A percentile compares a stretch with the other conserved stretches of the same genome.
Conservation (phyloP, 176 grass and related monocot species). For the Bothriochloa decipiens region DNA sequence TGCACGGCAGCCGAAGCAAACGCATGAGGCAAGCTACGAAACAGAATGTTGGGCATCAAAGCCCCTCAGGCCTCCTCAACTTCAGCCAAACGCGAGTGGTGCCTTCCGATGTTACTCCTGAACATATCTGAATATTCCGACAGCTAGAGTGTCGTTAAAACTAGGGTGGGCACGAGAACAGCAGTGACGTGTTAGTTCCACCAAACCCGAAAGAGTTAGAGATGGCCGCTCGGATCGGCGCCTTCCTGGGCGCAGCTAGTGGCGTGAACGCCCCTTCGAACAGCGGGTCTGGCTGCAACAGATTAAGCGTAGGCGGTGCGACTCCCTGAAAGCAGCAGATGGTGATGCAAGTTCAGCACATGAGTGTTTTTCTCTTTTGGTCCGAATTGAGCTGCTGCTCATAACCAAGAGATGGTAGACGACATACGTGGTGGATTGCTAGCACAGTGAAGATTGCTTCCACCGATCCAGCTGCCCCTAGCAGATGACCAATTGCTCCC, state of each 20-base stretch:
- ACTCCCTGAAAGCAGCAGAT: conserved; percentile 51
- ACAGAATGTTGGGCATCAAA: not conserved
- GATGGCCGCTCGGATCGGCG: conserved; percentile 68
- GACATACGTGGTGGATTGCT: conserved; percentile 75
- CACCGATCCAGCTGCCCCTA: conserved; percentile 85
- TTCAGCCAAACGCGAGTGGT: conserved; percentile 36
- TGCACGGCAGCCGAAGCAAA: not conserved
- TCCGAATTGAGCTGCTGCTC: not conserved
- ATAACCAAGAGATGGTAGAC: not conserved
- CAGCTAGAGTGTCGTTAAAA: not conserved
- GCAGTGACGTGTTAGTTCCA: conserved; percentile 83
- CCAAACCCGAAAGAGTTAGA: conserved; percentile 95
- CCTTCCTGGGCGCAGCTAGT: conserved; percentile 56
- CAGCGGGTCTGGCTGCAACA: conserved; percentile 57
- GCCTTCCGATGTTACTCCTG: conserved; percentile 2
- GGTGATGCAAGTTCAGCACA: not conserved
- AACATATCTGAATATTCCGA: conserved; percentile 9
- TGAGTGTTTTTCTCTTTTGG: not conserved
- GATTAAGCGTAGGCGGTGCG: conserved; percentile 76
- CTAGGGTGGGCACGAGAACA: conserved; percentile 60
- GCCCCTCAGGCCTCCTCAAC: not conserved
- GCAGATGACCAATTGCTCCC: conserved; percentile 92
- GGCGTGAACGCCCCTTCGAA: conserved; percentile 71
- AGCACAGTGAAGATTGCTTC: conserved; percentile 90
- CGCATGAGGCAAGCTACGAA: not conserved